These are phyloP conservation scores for Torulaspora pretoriensis DNA, from an alignment of 1,139 yeast species.

Conservation along the genomic window DNA sequence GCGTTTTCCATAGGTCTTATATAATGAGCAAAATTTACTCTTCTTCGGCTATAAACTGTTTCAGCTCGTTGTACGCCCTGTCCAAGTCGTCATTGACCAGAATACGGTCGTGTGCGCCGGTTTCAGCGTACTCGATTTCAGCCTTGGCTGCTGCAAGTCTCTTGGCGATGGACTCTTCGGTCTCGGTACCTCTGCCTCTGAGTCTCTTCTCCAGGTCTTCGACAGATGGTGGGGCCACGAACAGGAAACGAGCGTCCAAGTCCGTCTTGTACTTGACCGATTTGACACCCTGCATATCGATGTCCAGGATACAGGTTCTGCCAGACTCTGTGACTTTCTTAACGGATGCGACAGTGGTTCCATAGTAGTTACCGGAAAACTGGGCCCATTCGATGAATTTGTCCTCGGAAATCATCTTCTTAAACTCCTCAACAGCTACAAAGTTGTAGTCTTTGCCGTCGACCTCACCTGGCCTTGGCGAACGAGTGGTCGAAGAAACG, in stretches of 20 bases:
- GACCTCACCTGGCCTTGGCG: conserved; percentile 86
- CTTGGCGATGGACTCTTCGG: conserved; percentile 74
- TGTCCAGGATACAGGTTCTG: conserved; percentile 82
- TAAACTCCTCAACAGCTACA: conserved; percentile 71
- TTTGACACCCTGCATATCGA: conserved; percentile 98
- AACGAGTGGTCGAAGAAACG: conserved; percentile 88
- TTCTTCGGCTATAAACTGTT: conserved; percentile 59
- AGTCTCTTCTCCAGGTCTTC: conserved; percentile 71
- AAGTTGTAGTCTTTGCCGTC: conserved; percentile 90
- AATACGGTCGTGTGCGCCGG: conserved; percentile 87
- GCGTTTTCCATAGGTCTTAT: conserved; percentile 2
- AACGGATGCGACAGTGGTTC: conserved; percentile 84
- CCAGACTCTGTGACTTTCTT: conserved; percentile 51
- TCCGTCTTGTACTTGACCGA: conserved; percentile 71
- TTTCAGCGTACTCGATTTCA: conserved; percentile 81
- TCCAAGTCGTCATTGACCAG: conserved; percentile 91
- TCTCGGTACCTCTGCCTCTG: conserved; percentile 89
- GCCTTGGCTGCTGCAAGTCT: conserved; percentile 82
- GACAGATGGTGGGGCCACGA: conserved; percentile 88
- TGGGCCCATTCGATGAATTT: conserved; percentile 97
- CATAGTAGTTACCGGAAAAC: conserved; percentile 95
- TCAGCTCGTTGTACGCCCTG: conserved; percentile 76
- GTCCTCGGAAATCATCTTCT: conserved; percentile 62
- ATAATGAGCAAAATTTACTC: neutral
- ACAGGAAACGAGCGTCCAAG: conserved; percentile 78